Evolutionary conservation across 768 basidiomycete genomes (phyloP), one percentile per base, ranked within the genome.

Genomic region (Roridomyces roridus): DNA sequence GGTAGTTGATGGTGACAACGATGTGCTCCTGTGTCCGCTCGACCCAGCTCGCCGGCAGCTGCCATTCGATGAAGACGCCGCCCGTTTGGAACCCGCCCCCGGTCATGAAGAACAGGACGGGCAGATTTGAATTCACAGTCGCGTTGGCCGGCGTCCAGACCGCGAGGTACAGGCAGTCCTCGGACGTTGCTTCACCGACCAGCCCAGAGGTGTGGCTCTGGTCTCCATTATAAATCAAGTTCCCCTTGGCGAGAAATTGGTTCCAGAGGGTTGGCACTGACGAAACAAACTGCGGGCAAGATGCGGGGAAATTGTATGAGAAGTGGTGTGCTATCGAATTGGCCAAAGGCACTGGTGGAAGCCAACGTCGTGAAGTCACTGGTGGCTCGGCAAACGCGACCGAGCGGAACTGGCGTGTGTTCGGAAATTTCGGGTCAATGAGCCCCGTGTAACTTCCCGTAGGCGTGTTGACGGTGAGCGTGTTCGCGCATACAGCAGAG

Each of bases 11-110:
- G 12, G 55, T 57, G 3, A 62, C 55, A 7, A 57, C 51, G 25
- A 62, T 62, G 48, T 52, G 49, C 8, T 43, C 48, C 46, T 62
- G 60, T 6, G 51, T 36, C 23, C 46, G 23, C 14, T 62, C 45
- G 15, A 62, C 60, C 60, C 55, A 62, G 55, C 40, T 46, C 18
- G 60, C 43, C 29, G 60, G 60, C 46, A 62, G 50, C 35, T 62
- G 60, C 43, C 43, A 48, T 10, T 40, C 34, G 21, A 62, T 57
- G 17, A 57, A 48, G 8, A 57, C 51, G 14, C 60, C 60, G 12
- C 57, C 60, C 4, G 55, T 53, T 3, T 28, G 29, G 39, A 50
- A 31, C 12, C 48, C 61, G 7, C 61, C 61, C 23, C 61, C 61
- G 2, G 52, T 51, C 29, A 63, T 46, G 21, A 55, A 63, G 44